Base-by-base conservation (phyloP, 1,139 yeast genomes). In the Yamadazyma sp. region DNA sequence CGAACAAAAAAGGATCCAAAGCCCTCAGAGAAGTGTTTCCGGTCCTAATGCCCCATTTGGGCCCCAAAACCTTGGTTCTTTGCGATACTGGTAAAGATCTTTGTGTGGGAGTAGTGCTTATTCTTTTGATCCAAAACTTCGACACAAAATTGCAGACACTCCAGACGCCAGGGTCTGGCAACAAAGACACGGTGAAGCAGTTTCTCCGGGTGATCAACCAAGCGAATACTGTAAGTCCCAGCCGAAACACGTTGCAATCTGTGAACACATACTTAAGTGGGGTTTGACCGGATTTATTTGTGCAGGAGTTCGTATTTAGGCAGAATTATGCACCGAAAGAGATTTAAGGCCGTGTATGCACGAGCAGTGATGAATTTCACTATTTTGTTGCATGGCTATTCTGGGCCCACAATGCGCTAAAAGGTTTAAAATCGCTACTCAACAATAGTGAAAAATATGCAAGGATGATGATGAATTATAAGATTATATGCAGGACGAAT, bases 221-320 rank as follows among this genome's bases (percentile, higher is more conserved):
- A 4, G 50, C 61, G 3, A 59, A 70, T 16, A 74, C 71, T 33
- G 77, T 77, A 7, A 86, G 86, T 44, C 95, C 96, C 0, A 81
- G 90, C 43, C 64, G 96, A 38, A 80, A 86, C 20, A 83, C 94
- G 0, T 61, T 87, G 29, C 92, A 85, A 48, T 75, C 84, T 40
- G 72, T 82, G 3, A 81, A 81, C 47, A 59, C 75, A 10, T 72
- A 52, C 45, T 13, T 33, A 9, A 33, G 20, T 15, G n/a, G 17
- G 21, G 8, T 18, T 18, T 5, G 21, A 6, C 21, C 8, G 7
- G 21, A 18, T 18, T 5, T 6, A 18, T 18, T 18, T 5, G 5
- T 18, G 21, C 7, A 8, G 8, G 21, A 18, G 21, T 5, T 8
- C 8, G 8, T 18, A 18, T 18, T 18, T 18, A 8, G 21, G n/a